Evolutionary conservation across 1,284 basidiomycete genomes (phyloP).

Genomic region (Sphaerobolus stellatus): DNA sequence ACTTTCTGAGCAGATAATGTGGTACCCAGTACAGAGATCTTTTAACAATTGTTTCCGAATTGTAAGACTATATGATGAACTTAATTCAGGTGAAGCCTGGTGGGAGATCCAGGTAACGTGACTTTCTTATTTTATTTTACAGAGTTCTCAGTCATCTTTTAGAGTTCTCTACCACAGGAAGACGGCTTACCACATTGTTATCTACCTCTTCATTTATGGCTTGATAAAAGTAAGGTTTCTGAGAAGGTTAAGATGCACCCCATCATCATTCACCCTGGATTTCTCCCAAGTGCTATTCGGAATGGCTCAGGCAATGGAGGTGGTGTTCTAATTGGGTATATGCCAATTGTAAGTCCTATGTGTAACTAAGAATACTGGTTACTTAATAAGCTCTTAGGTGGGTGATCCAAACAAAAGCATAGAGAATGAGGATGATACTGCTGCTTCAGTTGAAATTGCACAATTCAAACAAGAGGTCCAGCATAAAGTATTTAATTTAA

Average conservation of each 20-base stretch:
- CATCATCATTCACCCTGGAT: constrained; percentile 25
- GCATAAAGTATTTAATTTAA: constrained; percentile 21
- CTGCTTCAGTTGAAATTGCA: constrained; percentile 19
- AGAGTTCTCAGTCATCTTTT: not conserved
- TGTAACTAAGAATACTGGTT: not conserved
- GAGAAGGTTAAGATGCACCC: constrained; percentile 29
- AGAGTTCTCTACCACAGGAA: constrained; percentile 10
- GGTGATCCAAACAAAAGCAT: constrained; percentile 23
- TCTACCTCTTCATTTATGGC: constrained; percentile 32
- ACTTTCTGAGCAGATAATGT: not conserved
- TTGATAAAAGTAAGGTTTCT: constrained; percentile 29
- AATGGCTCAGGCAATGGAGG: constrained; percentile 36
- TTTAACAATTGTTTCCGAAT: not conserved
- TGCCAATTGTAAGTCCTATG: constrained; percentile 19
- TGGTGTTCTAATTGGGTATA: constrained; percentile 18
- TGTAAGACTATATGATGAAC: constrained; percentile 24
- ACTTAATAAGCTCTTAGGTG: constrained; percentile 1
- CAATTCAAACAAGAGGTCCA: constrained; percentile 29
- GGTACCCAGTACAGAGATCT: not conserved
- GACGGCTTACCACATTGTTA: constrained; percentile 21
- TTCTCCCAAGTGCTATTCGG: constrained; percentile 25
- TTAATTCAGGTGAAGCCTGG: constrained; percentile 27
- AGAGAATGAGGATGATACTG: constrained; percentile 13
- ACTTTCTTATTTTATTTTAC: not conserved
- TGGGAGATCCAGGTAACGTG: constrained; percentile 24